Base-by-base conservation (phyloP, 495 filamentous ascomycete genomes). In the Xylaria sp. region DNA sequence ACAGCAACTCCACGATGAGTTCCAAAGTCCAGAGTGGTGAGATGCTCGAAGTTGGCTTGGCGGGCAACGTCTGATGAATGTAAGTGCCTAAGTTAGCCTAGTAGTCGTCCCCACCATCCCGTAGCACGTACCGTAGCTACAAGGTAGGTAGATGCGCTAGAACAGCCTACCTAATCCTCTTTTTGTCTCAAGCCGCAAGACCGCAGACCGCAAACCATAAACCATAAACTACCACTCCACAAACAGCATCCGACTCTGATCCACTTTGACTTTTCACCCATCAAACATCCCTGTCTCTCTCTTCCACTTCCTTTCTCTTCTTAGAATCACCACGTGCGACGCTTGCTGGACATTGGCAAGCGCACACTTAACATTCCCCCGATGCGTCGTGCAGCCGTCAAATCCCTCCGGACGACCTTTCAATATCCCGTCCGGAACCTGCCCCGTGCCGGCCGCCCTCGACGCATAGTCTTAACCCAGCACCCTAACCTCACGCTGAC, bases 351-450 rank as follows among this genome's bases (percentile, higher is more conserved):
- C 50, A 44, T 43, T 73, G 66, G 68, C 73, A 72, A 77, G 76
- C 61, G 52, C 72, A 43, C 73, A 46, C 58, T 61, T 52, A 59
- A 35, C 57, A n/a, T 3, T 37, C 62, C 63, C 76, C 79, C 75
- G 75, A 86, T 86, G 84, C 82, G 83, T 79, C 84, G 84, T 76
- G 80, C 79, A 72, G 82, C 81, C 72, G 71, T 80, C 33, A 81
- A 78, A 76, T 81, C 80, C 68, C 74, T 84, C 71, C 80, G 83
- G 77, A 82, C 84, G 75, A 81, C 76, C 46, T 76, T 79, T 75
- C 82, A 82, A 81, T 79, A 72, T 64, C 79, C 79, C 69, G 80
- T 79, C 73, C 83, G 83, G 61, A 79, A 77, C 59, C 72, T 83
- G 37, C 65, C 75, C 58, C 80, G 82, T 71, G 73, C 77, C 76